Conservation (phyloP, 1,139 yeast species). For the Yamadazyma sp. region DNA sequence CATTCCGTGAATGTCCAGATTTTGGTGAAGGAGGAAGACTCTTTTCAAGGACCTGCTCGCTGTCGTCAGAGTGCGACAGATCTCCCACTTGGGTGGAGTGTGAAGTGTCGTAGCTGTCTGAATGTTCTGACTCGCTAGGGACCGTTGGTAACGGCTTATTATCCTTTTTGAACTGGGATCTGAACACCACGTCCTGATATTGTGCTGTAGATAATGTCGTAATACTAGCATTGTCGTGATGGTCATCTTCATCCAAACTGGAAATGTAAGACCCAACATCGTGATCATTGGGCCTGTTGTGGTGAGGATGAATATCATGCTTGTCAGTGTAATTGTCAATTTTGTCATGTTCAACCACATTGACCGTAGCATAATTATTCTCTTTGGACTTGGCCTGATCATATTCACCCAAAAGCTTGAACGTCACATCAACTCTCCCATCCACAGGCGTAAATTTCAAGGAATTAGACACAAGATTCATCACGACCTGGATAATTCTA, state of each 20-base stretch:
- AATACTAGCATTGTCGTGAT: slow-evolving; percentile 34
- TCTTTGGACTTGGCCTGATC: slow-evolving; percentile 47
- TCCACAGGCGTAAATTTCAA: slow-evolving; percentile 86
- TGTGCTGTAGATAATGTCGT: slow-evolving; percentile 52
- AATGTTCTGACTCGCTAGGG: slow-evolving; percentile 12
- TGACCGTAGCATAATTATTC: slow-evolving; percentile 29
- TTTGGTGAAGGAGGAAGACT: not conserved
- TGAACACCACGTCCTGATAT: slow-evolving; percentile 54
- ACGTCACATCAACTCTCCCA: slow-evolving; percentile 71
- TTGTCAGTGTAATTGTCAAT: not conserved
- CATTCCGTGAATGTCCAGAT: not conserved
- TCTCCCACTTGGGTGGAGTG: slow-evolving; percentile 1
- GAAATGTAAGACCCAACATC: slow-evolving; percentile 4
- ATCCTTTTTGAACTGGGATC: slow-evolving; percentile 43
- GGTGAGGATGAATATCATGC: not conserved
- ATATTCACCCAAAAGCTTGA: slow-evolving; percentile 69
- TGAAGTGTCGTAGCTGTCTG: slow-evolving; percentile 1
- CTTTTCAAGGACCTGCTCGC: slow-evolving; percentile 1
- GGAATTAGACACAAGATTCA: slow-evolving; percentile 85
- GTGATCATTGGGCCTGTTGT: no score
- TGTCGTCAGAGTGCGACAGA: not conserved
- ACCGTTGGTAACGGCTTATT: slow-evolving; percentile 26
- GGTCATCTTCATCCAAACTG: slow-evolving; percentile 16
- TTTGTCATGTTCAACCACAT: slow-evolving; percentile 17
- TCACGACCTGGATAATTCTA: slow-evolving; percentile 80